Evolutionary conservation across 148 eudicot genomes (phyloP), one percentile per base, ranked within the genome.

Genomic region (Cornus suecica): DNA sequence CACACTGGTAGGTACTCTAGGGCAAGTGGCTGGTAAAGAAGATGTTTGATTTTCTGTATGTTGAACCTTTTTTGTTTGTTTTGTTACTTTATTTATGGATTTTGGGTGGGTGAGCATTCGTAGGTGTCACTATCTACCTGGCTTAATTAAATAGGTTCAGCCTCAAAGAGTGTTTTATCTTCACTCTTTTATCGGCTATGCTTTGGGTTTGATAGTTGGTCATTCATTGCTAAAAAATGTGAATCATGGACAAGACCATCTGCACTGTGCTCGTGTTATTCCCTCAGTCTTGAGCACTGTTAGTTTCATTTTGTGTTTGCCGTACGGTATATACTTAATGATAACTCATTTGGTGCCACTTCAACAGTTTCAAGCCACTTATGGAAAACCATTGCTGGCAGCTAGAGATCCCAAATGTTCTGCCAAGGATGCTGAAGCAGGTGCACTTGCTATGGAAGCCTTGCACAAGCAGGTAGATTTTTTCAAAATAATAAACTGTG

Each of bases 351-450:
- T 58, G 24, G 32, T 31, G 29, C 32, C 58, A 65, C 20, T 79
- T 74, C 25, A 4, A 75, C 80, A 96, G 87, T 96, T 96, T 80
- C 98, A 96, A 83, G 90, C 94, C 79, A 84, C 91, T 23, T 96
- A 96, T 74, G 99, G 99, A 72, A 96, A 96, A 80, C 99, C 99
- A 15, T 85, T 96, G 69, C 26, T 93, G 74, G 98, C 98, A 54
- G 93, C 99, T 64, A 86, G 97, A 76, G 99, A 96, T 84, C 88
- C 99, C 24, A 96, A 93, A 84, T 90, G 99, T 79, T 91, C 99
- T 69, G 97, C 98, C 76, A 96, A 89, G 84, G 99, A 93, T 88
- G 97, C 99, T 77, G 99, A 96, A 86, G 99, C 90, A 37, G 99
- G 99, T 62, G 90, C 83, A 41, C 85, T 96, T 70, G 99, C 98